phyloP scores from a whole-genome alignment of 2,329 filamentous ascomycete species.

The Alternaria consortialis region DNA sequence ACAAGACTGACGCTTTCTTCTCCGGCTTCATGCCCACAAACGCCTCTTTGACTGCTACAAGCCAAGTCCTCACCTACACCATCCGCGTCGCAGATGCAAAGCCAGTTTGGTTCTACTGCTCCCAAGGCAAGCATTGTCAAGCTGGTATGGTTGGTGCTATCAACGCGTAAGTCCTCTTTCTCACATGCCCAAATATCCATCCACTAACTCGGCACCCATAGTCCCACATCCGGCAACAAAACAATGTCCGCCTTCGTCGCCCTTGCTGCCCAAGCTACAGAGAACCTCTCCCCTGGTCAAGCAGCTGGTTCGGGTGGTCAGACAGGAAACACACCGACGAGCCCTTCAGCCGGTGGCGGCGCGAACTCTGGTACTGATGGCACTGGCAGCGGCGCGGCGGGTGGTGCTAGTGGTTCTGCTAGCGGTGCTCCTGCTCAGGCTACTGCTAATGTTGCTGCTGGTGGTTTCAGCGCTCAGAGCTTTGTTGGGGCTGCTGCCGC shows the following conservation, averaged over 20 bases:
- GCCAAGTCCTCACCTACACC: slow-evolving; percentile 71
- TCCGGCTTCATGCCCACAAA: slow-evolving; percentile 71
- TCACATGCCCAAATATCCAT: background rate
- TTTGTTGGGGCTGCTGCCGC: slow-evolving; percentile 39
- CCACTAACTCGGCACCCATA: slow-evolving; percentile 30
- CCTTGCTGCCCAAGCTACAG: slow-evolving; percentile 51
- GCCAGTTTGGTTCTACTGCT: slow-evolving; percentile 83
- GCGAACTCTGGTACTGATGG: slow-evolving; percentile 18
- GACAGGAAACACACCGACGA: slow-evolving; percentile 17
- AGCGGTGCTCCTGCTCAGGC: slow-evolving; percentile 33
- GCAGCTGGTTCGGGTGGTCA: slow-evolving; percentile 28
- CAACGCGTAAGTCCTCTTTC: slow-evolving; percentile 68
- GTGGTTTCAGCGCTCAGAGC: slow-evolving; percentile 30
- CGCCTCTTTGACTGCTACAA: slow-evolving; percentile 28
- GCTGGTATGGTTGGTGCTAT: slow-evolving; percentile 78
- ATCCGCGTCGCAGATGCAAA: slow-evolving; percentile 73
- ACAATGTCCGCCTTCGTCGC: slow-evolving; percentile 46
- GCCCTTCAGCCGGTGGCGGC: slow-evolving; percentile 11
- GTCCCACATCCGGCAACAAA: slow-evolving; percentile 46
- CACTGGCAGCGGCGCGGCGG: slow-evolving; percentile 8
- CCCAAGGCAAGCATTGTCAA: slow-evolving; percentile 77
- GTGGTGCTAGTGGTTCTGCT: slow-evolving; percentile 20
- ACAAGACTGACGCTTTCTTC: slow-evolving; percentile 67
- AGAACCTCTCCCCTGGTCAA: slow-evolving; percentile 55
- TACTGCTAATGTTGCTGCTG: slow-evolving; percentile 38